A percentile compares a stretch with the other conserved stretches of the same genome.
Conservation (phyloP, 2,329 filamentous ascomycete species). For the Pezicula radicicola region DNA sequence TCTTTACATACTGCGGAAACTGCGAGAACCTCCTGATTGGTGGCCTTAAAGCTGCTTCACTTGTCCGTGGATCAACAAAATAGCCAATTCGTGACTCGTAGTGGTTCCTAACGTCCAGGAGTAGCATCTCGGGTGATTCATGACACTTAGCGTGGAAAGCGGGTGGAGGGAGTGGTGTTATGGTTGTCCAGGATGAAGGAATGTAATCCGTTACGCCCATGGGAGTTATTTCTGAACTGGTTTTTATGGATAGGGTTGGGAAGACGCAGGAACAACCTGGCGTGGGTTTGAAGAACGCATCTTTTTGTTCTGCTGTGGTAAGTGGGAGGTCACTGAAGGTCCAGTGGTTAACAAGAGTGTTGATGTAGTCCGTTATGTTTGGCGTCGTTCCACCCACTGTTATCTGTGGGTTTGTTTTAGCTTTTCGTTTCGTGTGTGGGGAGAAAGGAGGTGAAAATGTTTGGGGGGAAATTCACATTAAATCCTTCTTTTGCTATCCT, state of each 20-base stretch:
- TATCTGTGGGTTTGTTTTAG: conserved; percentile 7
- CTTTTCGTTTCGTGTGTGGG: not conserved
- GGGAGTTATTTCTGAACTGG: conserved; percentile 28
- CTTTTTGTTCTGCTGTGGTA: conserved; percentile 6
- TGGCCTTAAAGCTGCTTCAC: conserved; percentile 24
- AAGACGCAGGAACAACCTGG: conserved; percentile 27
- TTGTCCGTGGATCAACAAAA: conserved; percentile 24
- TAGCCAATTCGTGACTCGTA: conserved; percentile 31
- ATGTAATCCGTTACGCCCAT: conserved; percentile 28
- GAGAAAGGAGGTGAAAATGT: not conserved
- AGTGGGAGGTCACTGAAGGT: conserved; percentile 23
- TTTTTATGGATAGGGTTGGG: conserved; percentile 14
- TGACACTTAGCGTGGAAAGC: conserved; percentile 26
- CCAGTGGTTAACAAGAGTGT: conserved; percentile 24
- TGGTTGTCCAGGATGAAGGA: conserved; percentile 22
- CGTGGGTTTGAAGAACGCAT: conserved; percentile 26
- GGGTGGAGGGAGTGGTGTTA: conserved; percentile 21
- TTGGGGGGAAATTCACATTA: conserved; percentile 10
- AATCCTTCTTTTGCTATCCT: conserved; percentile 28
- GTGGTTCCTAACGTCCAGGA: conserved; percentile 30
- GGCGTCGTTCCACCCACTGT: conserved; percentile 24
- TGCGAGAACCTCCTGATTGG: conserved; percentile 28
- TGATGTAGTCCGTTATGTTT: conserved; percentile 22
- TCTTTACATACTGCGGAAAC: conserved; percentile 28
- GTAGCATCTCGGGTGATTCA: conserved; percentile 6